phyloP scores from a whole-genome alignment of 2,329 filamentous ascomycete species.

The Hypomyces rosellus region DNA sequence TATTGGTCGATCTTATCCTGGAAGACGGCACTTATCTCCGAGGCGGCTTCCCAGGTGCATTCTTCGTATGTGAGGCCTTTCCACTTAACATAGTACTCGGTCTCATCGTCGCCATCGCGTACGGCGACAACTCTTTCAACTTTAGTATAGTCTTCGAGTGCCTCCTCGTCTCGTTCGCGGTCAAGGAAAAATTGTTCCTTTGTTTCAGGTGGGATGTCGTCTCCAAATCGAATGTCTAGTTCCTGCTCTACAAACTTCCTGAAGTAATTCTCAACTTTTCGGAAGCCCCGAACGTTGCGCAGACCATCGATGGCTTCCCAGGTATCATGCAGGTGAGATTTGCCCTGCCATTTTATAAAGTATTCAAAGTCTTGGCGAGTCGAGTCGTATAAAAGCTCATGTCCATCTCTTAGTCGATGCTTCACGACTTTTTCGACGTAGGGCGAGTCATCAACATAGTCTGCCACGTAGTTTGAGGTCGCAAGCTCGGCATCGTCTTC shows the following conservation, averaged over 20 bases:
- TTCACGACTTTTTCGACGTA: constrained; percentile 90
- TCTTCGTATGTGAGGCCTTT: constrained; percentile 88
- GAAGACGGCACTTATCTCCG: constrained; percentile 68
- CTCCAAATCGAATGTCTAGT: constrained; percentile 67
- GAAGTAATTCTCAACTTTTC: constrained; percentile 92
- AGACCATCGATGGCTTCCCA: constrained; percentile 81
- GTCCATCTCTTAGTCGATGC: constrained; percentile 68
- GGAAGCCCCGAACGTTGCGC: constrained; percentile 71
- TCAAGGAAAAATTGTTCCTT: constrained; percentile 94
- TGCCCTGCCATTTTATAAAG: constrained; percentile 93
- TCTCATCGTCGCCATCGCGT: constrained; percentile 70
- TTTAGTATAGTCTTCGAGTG: constrained; percentile 81
- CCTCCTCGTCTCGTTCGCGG: constrained; percentile 82
- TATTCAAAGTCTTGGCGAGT: constrained; percentile 77
- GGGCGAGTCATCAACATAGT: constrained; percentile 69
- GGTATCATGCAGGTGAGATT: constrained; percentile 90
- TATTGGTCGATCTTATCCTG: constrained; percentile 90
- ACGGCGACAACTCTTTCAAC: constrained; percentile 89
- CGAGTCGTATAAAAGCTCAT: constrained; percentile 51
- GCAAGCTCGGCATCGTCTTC: constrained; percentile 51
- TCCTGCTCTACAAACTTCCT: constrained; percentile 76
- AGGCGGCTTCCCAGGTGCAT: constrained; percentile 85
- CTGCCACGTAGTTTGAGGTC: constrained; percentile 62
- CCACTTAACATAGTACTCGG: constrained; percentile 95
- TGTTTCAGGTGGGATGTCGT: constrained; percentile 74